Evolutionary conservation across 192 early-diverging fungal species (phyloP).

Genomic region (Backusella circina): DNA sequence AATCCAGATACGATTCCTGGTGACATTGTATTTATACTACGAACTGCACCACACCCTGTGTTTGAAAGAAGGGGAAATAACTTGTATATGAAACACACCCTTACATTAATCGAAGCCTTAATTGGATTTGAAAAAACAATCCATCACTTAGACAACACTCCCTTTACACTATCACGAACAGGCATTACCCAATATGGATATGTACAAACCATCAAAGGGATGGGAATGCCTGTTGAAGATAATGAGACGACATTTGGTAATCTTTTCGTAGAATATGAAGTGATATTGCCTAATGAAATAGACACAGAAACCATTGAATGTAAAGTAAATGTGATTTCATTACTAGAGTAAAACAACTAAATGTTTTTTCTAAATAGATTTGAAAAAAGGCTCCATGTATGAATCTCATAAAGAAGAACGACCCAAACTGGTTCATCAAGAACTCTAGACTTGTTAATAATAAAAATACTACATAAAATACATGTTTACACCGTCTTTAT

Average conservation of each 20-base stretch:
- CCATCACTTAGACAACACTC: conserved; percentile 76
- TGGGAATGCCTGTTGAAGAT: conserved; percentile 85
- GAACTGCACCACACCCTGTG: conserved; percentile 61
- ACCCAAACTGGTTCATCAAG: conserved; percentile 8
- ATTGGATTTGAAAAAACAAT: conserved; percentile 77
- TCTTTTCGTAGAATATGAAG: conserved; percentile 86
- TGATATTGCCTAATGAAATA: conserved; percentile 72
- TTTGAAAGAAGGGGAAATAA: conserved; percentile 80
- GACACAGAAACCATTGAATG: conserved; percentile 41
- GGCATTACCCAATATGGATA: conserved; percentile 64
- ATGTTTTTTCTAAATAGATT: background rate
- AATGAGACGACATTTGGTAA: conserved; percentile 62
- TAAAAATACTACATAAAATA: background rate
- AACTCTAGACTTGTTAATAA: background rate
- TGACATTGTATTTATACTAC: conserved; percentile 77
- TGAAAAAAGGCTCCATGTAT: conserved; percentile 1
- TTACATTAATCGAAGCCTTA: conserved; percentile 77
- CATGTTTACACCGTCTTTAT: background rate
- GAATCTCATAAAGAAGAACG: background rate
- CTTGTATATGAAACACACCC: conserved; percentile 71
- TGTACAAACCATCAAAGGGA: conserved; percentile 72
- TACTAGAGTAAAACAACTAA: background rate
- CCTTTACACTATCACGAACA: conserved; percentile 55
- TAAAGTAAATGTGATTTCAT: conserved; percentile 12
- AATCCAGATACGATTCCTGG: conserved; percentile 87